phyloP scores from a whole-genome alignment of 495 filamentous ascomycete species.

The Talaromyces stipitatus region DNA sequence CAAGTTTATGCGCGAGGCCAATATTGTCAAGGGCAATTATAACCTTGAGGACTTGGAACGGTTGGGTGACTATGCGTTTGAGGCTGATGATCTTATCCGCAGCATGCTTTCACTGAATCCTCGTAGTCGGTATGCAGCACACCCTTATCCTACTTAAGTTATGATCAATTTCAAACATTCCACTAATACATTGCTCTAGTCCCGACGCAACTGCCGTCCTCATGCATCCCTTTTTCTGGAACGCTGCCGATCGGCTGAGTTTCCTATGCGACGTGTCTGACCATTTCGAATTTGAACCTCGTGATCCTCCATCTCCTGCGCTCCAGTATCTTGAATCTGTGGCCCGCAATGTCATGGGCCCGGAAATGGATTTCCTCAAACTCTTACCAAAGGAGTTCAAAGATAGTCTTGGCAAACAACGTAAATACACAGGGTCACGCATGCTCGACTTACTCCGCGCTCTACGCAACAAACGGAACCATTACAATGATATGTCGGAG shows the following conservation, averaged over 20 bases:
- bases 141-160: neutral
- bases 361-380: constrained; percentile 67
- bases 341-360: constrained; percentile 44
- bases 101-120: constrained; percentile 75
- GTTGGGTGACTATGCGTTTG: constrained; percentile 73
- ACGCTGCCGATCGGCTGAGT: constrained; percentile 70
- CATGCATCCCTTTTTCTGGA: constrained; percentile 96
- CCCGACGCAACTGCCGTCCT: constrained; percentile 71
- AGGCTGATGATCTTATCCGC: constrained; percentile 76
- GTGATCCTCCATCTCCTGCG: constrained; percentile 64
- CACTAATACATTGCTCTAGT: constrained; percentile 18
- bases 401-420: constrained; percentile 83
- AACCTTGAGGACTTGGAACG: constrained; percentile 62
- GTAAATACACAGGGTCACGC: constrained; percentile 80
- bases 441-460: constrained; percentile 85
- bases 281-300: constrained; percentile 84
- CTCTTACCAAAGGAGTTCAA: constrained; percentile 71
- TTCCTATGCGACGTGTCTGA: constrained; percentile 94
- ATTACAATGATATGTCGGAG: constrained; percentile 86
- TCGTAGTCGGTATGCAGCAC: constrained; percentile 44
- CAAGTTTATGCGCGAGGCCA: constrained; percentile 89
- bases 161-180: constrained; percentile 2
- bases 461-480: constrained; percentile 90
- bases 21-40: constrained; percentile 82
- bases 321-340: constrained; percentile 58